phyloP scores from a whole-genome alignment of 2,329 filamentous ascomycete species.

The Magnaporthales sp. region DNA sequence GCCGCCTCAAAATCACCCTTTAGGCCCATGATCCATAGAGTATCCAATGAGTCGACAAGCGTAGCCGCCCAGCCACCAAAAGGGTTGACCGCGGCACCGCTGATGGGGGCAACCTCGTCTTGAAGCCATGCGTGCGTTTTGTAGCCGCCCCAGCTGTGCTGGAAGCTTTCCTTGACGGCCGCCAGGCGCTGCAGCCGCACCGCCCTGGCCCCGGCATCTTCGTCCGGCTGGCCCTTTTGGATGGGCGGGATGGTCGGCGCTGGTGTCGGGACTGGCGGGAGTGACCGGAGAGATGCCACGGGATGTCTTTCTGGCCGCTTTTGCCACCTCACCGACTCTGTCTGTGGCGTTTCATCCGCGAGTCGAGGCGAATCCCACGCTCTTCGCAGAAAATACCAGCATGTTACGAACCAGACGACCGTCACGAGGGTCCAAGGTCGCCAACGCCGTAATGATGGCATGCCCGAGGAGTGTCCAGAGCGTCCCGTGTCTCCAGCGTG shows the following conservation, averaged over 20 bases:
- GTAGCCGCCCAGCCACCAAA: conserved; percentile 54
- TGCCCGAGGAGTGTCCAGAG: background rate
- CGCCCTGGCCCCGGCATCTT: conserved; percentile 24
- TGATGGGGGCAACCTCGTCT: conserved; percentile 53
- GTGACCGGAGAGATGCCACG: conserved; percentile 19
- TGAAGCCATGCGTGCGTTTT: conserved; percentile 53
- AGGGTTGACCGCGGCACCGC: conserved; percentile 40
- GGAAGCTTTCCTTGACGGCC: conserved; percentile 41
- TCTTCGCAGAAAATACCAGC: conserved; percentile 8
- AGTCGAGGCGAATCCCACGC: conserved; percentile 4
- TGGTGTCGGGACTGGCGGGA: conserved; percentile 25
- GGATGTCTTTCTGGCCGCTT: conserved; percentile 26
- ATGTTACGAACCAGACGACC: conserved; percentile 7
- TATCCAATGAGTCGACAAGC: conserved; percentile 42
- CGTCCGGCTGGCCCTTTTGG: conserved; percentile 46
- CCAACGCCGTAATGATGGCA: conserved; percentile 11
- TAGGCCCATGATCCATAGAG: conserved; percentile 49
- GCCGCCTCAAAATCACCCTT: conserved; percentile 41
- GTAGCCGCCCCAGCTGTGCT: conserved; percentile 52
- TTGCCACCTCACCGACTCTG: conserved; percentile 16
- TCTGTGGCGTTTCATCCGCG: background rate
- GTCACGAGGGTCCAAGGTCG: conserved; percentile 10
- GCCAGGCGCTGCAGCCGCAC: conserved; percentile 28
- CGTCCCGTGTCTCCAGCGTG: background rate
- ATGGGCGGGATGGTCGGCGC: conserved; percentile 51